phyloP scores from a whole-genome alignment of 2,329 filamentous ascomycete species.

The Tothia fuscella region DNA sequence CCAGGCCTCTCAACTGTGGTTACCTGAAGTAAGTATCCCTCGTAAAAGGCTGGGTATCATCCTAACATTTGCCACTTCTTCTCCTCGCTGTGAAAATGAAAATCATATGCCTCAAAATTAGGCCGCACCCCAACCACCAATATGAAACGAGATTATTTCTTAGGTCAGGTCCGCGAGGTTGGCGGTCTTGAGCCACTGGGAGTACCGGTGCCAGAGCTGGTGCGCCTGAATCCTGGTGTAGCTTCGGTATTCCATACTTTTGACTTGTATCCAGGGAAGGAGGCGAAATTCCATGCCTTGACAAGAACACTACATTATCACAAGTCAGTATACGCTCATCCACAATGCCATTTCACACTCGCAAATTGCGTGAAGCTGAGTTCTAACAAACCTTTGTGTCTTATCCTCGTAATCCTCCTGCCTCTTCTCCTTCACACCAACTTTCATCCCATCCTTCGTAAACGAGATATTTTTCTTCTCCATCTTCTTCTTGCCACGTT shows the following conservation, averaged over 20 bases:
- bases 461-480: slow-evolving; percentile 64
- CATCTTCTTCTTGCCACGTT: slow-evolving; percentile 56
- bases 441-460: slow-evolving; percentile 60
- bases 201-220: too few species aligned
- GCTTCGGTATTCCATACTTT: slow-evolving; percentile 19
- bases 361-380: neutral
- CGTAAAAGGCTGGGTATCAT: too few species aligned
- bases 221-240: slow-evolving; percentile 15
- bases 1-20: too few species aligned
- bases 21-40: too few species aligned
- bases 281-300: slow-evolving; percentile 36
- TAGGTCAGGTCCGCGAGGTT: too few species aligned
- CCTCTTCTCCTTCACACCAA: slow-evolving; percentile 54
- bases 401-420: slow-evolving; percentile 61
- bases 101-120: too few species aligned
- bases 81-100: too few species aligned
- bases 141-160: too few species aligned
- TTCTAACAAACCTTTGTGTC: slow-evolving; percentile 44
- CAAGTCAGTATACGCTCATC: neutral
- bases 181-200: too few species aligned
- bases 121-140: too few species aligned
- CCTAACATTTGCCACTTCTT: too few species aligned
- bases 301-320: slow-evolving; percentile 30
- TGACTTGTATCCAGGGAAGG: slow-evolving; percentile 23
- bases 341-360: neutral